These are phyloP conservation scores for Lentithecium fluviatile DNA, from an alignment of 495 filamentous ascomycete species.

Conservation along the genomic window DNA sequence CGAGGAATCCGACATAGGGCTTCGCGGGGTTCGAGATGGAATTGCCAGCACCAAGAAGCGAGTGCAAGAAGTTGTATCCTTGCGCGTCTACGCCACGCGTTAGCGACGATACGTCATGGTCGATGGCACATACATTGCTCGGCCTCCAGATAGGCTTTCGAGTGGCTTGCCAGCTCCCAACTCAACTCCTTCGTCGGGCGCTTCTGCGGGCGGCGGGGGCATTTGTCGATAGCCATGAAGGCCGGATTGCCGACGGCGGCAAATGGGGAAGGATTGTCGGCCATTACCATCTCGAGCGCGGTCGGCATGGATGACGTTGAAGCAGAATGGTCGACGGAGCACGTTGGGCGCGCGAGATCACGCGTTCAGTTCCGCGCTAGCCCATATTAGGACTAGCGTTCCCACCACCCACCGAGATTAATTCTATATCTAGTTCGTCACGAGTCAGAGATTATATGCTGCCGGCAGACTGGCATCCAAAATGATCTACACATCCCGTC, in stretches of 20 bases:
- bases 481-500: no score
- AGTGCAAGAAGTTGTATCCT: slow-evolving; percentile 66
- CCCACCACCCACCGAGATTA: no score
- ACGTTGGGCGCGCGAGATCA: no score
- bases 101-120: background rate
- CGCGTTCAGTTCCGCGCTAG: no score
- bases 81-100: slow-evolving; percentile 54
- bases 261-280: no score
- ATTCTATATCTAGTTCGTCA: no score
- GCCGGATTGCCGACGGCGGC: background rate
- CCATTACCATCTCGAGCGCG: no score
- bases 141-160: slow-evolving; percentile 30
- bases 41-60: slow-evolving; percentile 60
- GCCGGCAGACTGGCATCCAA: no score
- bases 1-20: slow-evolving; percentile 49
- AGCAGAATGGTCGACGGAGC: no score
- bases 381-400: no score
- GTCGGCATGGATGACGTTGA: no score
- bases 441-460: no score
- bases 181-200: slow-evolving; percentile 22
- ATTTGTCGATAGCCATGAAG: slow-evolving; percentile 11
- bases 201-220: slow-evolving; percentile 5
- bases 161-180: slow-evolving; percentile 31
- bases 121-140: slow-evolving; percentile 18
- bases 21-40: slow-evolving; percentile 30